Conservation (phyloP, 1,139 yeast genomes). For the Geotrichum carabidarum region DNA sequence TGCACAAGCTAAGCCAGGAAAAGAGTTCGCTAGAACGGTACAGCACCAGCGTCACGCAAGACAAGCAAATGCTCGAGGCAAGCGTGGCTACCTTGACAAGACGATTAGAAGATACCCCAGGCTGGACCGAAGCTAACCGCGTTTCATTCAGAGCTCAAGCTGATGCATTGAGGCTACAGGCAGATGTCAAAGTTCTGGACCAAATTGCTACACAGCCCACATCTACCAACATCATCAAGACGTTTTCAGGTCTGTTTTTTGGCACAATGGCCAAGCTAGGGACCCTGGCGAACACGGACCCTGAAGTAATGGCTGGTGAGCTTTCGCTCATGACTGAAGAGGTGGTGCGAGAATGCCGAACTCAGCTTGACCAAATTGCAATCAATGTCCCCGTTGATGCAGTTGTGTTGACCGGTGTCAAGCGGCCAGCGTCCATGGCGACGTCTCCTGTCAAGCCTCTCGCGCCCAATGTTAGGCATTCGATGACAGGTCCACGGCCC, state of each 20-base stretch:
- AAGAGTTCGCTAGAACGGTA: constrained; percentile 5
- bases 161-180: constrained; percentile 20
- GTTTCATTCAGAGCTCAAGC: constrained; percentile 24
- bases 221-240: constrained; percentile 1
- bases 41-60: constrained; percentile 3
- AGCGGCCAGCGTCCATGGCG: constrained; percentile 2
- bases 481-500: no score
- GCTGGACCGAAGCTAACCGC: constrained; percentile 26
- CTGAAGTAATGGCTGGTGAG: neutral
- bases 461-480: neutral
- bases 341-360: neutral
- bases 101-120: constrained; percentile 27
- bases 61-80: constrained; percentile 5
- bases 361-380: neutral
- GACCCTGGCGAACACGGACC: neutral
- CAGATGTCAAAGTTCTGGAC: constrained; percentile 20
- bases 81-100: constrained; percentile 18
- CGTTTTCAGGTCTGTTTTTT: constrained; percentile 8
- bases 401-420: neutral
- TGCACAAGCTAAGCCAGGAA: constrained; percentile 9
- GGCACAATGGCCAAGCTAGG: neutral
- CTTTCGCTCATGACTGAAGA: constrained; percentile 4
- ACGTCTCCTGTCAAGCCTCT: neutral
- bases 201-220: constrained; percentile 8
- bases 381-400: neutral